Base-by-base conservation (phyloP, 164 flowering plant species). In the Vitis labrusca region DNA sequence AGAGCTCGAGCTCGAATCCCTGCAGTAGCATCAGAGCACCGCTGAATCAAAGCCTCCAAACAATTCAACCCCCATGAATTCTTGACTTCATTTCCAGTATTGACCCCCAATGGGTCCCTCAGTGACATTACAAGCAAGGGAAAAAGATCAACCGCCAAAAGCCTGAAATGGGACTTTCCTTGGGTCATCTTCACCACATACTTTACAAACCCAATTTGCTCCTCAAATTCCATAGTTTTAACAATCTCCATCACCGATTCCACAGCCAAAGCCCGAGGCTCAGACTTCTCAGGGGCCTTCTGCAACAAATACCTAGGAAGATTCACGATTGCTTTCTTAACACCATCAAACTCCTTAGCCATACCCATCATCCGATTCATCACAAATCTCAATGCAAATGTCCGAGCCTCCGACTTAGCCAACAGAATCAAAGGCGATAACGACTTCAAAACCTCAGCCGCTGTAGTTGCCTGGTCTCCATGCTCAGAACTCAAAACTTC, bases 271-370 rank as follows among this genome's bases (percentile, higher is more conserved):
- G 88, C 89, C 68, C 99, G 86, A 29, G 83, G 85, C 70, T 95
- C 99, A 16, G 97, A 83, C 80, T 79, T 93, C 81, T 93, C 99
- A 0, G 95, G 98, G 0, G 99, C 94, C 78, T 87, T 91, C 15
- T 77, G 77, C 5, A 69, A 85, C 79, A 91, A 75, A 70, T 81
- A 91, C 83, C 87, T 84, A 0, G 95, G 97, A 37, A 96, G 71
- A 74, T 86, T 87, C 37, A 85, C 85, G 14, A 90, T 61, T 0
- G 91, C 91, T 63, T 86, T 91, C 78, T 70, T 89, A 14, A 91
- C 80, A 12, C 66, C 91, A 32, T 69, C 79, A 52, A 70, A 84
- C 11, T 71, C 75, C 72, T 76, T 78, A 0, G 87, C 84, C 61
- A 77, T 13, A 11, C 58, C 75, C 75, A 78, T 70, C 84, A 95